These are phyloP conservation scores for Areca catechu DNA, from an alignment of 176 grass and related monocot genomes.

Conservation along the genomic window DNA sequence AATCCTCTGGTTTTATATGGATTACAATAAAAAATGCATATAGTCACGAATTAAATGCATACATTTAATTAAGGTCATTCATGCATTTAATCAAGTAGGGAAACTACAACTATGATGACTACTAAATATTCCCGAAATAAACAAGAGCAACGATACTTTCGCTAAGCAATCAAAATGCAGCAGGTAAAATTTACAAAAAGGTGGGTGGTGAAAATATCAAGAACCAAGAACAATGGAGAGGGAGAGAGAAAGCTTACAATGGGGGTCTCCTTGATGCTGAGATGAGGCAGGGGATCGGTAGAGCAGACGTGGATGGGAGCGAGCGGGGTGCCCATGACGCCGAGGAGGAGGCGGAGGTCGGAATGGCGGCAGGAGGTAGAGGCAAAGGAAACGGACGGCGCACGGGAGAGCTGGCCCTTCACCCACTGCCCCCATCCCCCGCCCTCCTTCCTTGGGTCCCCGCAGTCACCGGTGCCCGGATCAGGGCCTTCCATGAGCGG, in stretches of 20 bases:
- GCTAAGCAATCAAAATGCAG: no score
- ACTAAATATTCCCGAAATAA: no score
- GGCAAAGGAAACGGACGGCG: conserved; percentile 1
- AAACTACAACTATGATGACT: no score
- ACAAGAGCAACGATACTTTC: no score
- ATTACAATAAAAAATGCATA: no score
- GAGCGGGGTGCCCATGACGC: conserved; percentile 16
- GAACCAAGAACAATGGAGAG: neutral
- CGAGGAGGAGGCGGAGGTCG: conserved; percentile 17
- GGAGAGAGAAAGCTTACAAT: conserved; percentile 1
- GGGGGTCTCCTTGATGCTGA: conserved; percentile 20
- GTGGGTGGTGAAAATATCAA: no score
- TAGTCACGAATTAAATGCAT: no score
- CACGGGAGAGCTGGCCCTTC: conserved; percentile 8
- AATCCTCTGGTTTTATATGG: no score
- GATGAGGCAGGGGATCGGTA: neutral
- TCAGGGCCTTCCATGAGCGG: conserved; percentile 16
- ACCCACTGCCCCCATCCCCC: conserved; percentile 15
- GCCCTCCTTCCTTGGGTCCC: neutral
- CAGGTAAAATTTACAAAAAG: neutral
- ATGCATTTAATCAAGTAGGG: no score
- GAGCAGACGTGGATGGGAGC: conserved; percentile 15
- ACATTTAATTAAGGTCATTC: no score
- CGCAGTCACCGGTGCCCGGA: neutral
- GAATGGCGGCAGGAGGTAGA: neutral